Conservation (phyloP, 176 grass and related monocot species). For the Avena insularis region DNA sequence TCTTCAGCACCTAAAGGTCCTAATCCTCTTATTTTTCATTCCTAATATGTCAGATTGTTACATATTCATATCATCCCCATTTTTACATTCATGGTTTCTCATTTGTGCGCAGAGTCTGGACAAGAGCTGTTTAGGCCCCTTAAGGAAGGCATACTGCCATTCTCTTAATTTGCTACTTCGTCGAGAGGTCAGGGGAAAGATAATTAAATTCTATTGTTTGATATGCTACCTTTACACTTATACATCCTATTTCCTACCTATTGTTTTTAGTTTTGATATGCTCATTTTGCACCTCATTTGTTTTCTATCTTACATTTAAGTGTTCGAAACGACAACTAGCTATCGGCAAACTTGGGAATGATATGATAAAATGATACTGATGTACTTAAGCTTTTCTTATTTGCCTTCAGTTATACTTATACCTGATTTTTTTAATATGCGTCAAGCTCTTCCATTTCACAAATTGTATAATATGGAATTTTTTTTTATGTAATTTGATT, state of each 20-base stretch:
- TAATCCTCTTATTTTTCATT: conserved; percentile 34
- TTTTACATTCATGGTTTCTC: conserved; percentile 45
- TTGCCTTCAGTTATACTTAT: background rate
- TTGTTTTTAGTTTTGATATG: conserved; percentile 24
- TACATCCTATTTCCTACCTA: background rate
- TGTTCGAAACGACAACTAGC: background rate
- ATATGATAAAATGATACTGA: background rate
- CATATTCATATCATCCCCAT: conserved; percentile 23
- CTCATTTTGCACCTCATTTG: background rate
- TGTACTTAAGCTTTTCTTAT: conserved; percentile 10
- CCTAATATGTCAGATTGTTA: conserved; percentile 18
- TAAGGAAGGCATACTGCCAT: conserved; percentile 96
- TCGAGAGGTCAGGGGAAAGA: conserved; percentile 76
- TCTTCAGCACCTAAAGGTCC: conserved; percentile 96
- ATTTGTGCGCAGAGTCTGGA: conserved; percentile 82
- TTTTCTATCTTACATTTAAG: conserved; percentile 14
- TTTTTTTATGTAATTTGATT: conserved; percentile 38
- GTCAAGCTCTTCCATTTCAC: background rate
- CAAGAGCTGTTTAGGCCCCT: conserved; percentile 82
- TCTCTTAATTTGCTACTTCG: conserved; percentile 98
- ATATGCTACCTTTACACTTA: background rate
- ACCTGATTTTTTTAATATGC: background rate
- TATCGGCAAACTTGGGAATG: conserved; percentile 15
- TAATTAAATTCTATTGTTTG: conserved; percentile 9
- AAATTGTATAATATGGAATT: background rate